phyloP scores from a whole-genome alignment of 2,329 filamentous ascomycete species.

The Trichoderma endophyticum region DNA sequence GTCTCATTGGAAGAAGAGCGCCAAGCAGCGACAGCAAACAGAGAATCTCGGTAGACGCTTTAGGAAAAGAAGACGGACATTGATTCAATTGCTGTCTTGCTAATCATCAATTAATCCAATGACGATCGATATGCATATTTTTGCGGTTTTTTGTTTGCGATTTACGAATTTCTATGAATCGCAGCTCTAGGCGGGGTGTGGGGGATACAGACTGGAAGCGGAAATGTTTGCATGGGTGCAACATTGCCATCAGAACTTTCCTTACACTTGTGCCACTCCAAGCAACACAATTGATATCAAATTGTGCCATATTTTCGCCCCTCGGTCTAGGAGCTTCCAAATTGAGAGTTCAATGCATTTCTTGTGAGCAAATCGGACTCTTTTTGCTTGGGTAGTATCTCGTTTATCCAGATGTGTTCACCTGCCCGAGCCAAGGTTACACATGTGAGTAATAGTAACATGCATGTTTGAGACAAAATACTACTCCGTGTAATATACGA shows the following conservation, averaged over 20 bases:
- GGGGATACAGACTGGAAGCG: not conserved
- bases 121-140: not conserved
- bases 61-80: not conserved
- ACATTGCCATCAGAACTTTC: not conserved
- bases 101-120: not conserved
- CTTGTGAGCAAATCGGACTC: not conserved
- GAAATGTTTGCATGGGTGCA: not conserved
- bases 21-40: not conserved
- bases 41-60: conserved; percentile 9
- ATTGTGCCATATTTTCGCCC: not conserved
- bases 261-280: not conserved
- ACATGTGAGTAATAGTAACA: not conserved
- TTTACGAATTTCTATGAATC: not conserved
- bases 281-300: not conserved
- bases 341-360: not conserved
- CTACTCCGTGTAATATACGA: not conserved
- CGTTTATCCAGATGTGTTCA: not conserved
- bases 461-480: not conserved
- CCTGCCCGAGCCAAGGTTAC: not conserved
- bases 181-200: not conserved
- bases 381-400: not conserved
- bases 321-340: not conserved
- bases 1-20: conserved; percentile 2
- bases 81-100: not conserved
- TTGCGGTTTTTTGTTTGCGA: not conserved